Base-by-base conservation (phyloP, 192 early-diverging fungal genomes). In the Podila epigama region DNA sequence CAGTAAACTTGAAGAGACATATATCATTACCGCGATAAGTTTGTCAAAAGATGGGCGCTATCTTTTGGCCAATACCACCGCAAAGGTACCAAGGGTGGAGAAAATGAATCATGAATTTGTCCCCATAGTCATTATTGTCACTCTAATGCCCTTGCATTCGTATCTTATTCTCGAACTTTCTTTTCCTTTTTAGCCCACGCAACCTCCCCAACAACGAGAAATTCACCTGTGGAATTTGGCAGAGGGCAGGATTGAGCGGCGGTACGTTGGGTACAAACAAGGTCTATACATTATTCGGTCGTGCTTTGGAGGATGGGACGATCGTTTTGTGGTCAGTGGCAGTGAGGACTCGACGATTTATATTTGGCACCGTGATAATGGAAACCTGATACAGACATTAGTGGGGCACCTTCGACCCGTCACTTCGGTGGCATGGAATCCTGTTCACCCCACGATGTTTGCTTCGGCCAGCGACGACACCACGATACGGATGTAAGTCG, bases 191-290 rank as follows among this genome's bases (percentile, higher is more conserved):
- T 77, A 89, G 88, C 51, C 66, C 88, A 39, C 87, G 89, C 51
- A 93, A 87, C 69, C 81, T n/a, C 75, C 85, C 33, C 55, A 79
- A 69, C 48, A 78, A 4, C 82, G 95, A 70, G 92, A 93, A 63
- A 90, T 97, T 40, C 93, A 97, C 77, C 77, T 98, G 67, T 98
- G 96, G 95, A 89, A 96, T 66, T 68, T 98, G 27, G 70, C 82
- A 34, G 82, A 91, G 36, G 81, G 81, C 44, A 70, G 81, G 33
- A 78, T 96, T n/a, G 83, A 92, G 9, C 90, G 89, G 25, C 91
- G 89, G 34, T 97, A 92, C 63, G 66, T 79, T 12, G 97, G 96
- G 0, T 92, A 93, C 36, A 92, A 91, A 41, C 96, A 97, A 75
- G 92, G 90, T 0, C 77, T 85, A 9, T 97, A 92, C 75, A 92